These are phyloP conservation scores for Pisolithus sp. DNA, from an alignment of 768 basidiomycete genomes.

Conservation along the genomic window DNA sequence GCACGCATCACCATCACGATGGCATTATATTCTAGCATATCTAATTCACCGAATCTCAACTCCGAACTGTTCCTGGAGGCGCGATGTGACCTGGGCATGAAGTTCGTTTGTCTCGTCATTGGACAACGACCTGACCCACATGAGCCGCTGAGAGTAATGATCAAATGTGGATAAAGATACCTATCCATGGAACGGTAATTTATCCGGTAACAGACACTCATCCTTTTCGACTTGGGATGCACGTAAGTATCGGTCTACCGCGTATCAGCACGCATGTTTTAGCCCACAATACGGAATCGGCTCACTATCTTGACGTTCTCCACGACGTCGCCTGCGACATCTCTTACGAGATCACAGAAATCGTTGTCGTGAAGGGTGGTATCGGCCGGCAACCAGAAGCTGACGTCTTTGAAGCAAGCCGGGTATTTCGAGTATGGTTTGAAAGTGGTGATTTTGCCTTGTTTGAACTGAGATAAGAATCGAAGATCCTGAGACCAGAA, in stretches of 20 bases:
- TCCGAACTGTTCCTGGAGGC: constrained; percentile 56
- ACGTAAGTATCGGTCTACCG: constrained; percentile 82
- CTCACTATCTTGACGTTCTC: constrained; percentile 82
- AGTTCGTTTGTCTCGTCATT: constrained; percentile 87
- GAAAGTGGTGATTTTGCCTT: constrained; percentile 75
- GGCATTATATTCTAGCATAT: constrained; percentile 33
- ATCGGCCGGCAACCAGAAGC: constrained; percentile 80
- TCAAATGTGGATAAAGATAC: constrained; percentile 31
- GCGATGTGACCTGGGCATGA: constrained; percentile 54
- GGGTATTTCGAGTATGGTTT: constrained; percentile 92
- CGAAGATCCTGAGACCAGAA: constrained; percentile 93
- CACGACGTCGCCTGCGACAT: constrained; percentile 85
- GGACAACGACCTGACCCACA: constrained; percentile 59
- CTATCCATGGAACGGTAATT: constrained; percentile 97
- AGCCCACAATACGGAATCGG: constrained; percentile 13
- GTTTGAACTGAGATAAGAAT: constrained; percentile 81
- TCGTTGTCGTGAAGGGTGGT: constrained; percentile 82
- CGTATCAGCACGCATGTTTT: constrained; percentile 4
- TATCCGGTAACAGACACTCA: constrained; percentile 82
- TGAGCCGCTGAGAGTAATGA: constrained; percentile 1
- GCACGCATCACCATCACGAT: constrained; percentile 18
- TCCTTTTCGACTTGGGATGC: constrained; percentile 79
- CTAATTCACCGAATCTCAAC: constrained; percentile 81
- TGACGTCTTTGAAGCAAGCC: constrained; percentile 87
- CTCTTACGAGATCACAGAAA: constrained; percentile 91